phyloP scores from a whole-genome alignment of 257 asterid genomes.

The Gentiana straminea region DNA sequence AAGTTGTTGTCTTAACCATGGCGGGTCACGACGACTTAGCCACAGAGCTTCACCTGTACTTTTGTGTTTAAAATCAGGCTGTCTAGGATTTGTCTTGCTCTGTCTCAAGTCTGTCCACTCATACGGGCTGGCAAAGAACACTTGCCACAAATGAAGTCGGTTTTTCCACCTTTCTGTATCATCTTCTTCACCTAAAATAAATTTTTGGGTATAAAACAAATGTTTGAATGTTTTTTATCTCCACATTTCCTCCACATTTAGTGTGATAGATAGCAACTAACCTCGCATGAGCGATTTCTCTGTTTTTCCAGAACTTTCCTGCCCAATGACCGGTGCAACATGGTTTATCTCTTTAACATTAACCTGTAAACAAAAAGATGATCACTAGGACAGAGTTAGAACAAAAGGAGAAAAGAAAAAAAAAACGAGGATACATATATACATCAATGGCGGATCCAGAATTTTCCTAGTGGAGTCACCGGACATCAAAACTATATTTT shows the following conservation, averaged over 20 bases:
- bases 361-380: conserved; percentile 28
- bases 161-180: conserved; percentile 23
- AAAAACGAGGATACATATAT: no score
- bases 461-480: no score
- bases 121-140: conserved; percentile 54
- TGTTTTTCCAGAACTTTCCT: conserved; percentile 12
- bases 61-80: conserved; percentile 71
- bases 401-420: no score
- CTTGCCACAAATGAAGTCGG: conserved; percentile 70
- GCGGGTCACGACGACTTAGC: conserved; percentile 53
- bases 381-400: no score
- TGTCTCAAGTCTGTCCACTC: conserved; percentile 77
- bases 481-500: no score
- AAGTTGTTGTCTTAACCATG: conserved; percentile 71
- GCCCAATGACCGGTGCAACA: conserved; percentile 28
- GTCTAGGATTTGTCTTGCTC: conserved; percentile 24
- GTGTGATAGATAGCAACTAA: conserved; percentile 1
- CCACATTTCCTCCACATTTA: no score
- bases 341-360: conserved; percentile 51
- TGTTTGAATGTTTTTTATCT: no score
- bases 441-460: no score
- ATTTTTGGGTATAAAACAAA: neutral
- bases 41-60: conserved; percentile 75
- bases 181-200: conserved; percentile 37
- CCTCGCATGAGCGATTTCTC: conserved; percentile 28